These are phyloP conservation scores for Suillus spraguei DNA, from an alignment of 768 basidiomycete species.

Conservation along the genomic window DNA sequence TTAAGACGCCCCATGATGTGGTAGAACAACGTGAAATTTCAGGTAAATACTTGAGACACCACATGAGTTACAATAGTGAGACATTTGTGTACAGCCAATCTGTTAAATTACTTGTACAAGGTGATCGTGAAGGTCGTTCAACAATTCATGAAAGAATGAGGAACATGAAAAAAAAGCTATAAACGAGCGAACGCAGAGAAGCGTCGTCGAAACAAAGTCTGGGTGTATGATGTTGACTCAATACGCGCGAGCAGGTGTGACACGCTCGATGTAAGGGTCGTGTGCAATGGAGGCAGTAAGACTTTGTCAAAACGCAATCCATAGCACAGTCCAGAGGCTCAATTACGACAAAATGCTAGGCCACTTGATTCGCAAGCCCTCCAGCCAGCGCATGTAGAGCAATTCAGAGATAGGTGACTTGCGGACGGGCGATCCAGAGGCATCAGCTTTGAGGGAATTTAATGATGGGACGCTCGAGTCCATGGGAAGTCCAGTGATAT, in stretches of 20 bases:
- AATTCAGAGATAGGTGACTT: conserved; percentile 94
- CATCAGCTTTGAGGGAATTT: conserved; percentile 36
- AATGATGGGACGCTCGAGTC: conserved; percentile 32
- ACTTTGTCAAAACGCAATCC: neutral
- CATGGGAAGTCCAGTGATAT: conserved; percentile 54
- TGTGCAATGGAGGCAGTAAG: neutral
- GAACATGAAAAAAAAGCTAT: conserved; percentile 8
- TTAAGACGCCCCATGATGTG: neutral
- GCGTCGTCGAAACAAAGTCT: conserved; percentile 8
- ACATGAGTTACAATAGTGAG: conserved; percentile 1
- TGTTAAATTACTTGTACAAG: neutral
- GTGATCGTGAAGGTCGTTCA: conserved; percentile 4
- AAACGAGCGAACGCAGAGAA: conserved; percentile 9
- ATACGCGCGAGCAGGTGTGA: neutral
- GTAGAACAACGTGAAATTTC: neutral
- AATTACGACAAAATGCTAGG: conserved; percentile 58
- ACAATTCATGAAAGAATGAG: conserved; percentile 19
- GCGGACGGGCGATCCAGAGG: conserved; percentile 46
- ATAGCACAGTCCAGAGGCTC: neutral
- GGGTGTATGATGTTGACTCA: neutral
- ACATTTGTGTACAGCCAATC: conserved; percentile 2
- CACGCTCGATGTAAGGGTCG: neutral
- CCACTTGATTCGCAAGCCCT: conserved; percentile 91
- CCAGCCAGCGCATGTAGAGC: conserved; percentile 96
- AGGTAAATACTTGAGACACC: neutral